A percentile compares a stretch with the other conserved stretches of the same genome.
Conservation (phyloP, 2,329 filamentous ascomycete genomes). For the Botryotinia calthae region DNA sequence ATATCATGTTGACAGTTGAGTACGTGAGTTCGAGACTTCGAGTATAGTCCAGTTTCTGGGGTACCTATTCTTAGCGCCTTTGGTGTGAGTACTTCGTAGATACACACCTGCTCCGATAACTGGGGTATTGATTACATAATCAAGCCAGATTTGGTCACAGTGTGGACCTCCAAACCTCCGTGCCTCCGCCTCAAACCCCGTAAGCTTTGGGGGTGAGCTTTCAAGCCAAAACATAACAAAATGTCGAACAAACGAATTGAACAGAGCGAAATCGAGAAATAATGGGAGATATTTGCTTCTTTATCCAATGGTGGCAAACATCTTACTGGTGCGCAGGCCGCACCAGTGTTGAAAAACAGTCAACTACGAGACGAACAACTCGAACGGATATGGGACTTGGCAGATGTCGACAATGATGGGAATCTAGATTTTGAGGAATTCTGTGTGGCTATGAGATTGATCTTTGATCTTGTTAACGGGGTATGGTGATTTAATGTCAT, state of each 20-base stretch:
- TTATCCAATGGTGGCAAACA: conserved; percentile 62
- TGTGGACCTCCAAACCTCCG: neutral
- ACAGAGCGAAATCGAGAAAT: conserved; percentile 72
- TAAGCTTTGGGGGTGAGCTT: conserved; percentile 8
- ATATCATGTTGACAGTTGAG: neutral
- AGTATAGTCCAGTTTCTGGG: neutral
- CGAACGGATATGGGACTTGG: conserved; percentile 95
- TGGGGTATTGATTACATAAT: neutral
- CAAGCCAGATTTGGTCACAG: neutral
- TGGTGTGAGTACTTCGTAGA: neutral
- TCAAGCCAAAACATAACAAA: conserved; percentile 19
- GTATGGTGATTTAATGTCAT: conserved; percentile 48
- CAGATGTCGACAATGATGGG: conserved; percentile 95
- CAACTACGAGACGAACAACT: conserved; percentile 76
- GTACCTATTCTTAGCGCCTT: neutral
- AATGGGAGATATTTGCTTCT: conserved; percentile 76
- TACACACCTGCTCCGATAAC: neutral
- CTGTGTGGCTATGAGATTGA: conserved; percentile 96
- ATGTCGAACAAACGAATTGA: conserved; percentile 56
- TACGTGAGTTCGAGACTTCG: neutral
- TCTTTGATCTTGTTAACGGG: conserved; percentile 95
- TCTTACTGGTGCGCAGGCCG: conserved; percentile 67
- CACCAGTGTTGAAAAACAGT: conserved; percentile 70
- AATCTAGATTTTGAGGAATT: conserved; percentile 99
- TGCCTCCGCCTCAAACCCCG: neutral